Evolutionary conservation across 768 basidiomycete species (phyloP).

Genomic region (Lactifluus volemus): DNA sequence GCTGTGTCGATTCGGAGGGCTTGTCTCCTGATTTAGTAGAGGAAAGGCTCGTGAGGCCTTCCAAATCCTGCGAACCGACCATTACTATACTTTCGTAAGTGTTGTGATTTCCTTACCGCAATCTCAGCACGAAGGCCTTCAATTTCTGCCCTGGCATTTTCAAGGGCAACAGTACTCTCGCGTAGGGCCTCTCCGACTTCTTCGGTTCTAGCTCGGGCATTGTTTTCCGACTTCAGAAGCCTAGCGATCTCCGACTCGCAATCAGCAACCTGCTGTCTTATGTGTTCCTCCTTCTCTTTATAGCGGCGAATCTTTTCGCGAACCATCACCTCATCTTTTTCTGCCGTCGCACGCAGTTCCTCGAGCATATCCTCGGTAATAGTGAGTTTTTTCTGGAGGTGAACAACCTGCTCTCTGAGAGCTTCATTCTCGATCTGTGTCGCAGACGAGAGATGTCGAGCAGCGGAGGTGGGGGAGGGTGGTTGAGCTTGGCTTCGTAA

Average conservation of each 20-base stretch:
- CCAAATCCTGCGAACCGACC: constrained; percentile 46
- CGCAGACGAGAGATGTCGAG: constrained; percentile 51
- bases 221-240: constrained; percentile 50
- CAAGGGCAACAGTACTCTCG: constrained; percentile 80
- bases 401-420: constrained; percentile 80
- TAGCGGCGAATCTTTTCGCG: constrained; percentile 57
- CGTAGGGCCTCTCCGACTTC: constrained; percentile 87
- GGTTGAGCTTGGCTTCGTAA: constrained; percentile 27
- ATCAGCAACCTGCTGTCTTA: constrained; percentile 62
- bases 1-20: constrained; percentile 39
- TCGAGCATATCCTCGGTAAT: constrained; percentile 80
- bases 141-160: constrained; percentile 85
- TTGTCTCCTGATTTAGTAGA: constrained; percentile 29
- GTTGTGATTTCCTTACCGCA: constrained; percentile 41
- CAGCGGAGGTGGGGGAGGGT: constrained; percentile 28
- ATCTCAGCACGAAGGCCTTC: constrained; percentile 69
- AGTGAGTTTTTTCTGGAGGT: constrained; percentile 70
- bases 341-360: constrained; percentile 58
- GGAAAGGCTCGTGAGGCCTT: constrained; percentile 34
- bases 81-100: not conserved
- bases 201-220: constrained; percentile 55
- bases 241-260: constrained; percentile 59
- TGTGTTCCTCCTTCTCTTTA: constrained; percentile 63
- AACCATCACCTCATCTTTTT: constrained; percentile 60
- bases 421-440: constrained; percentile 93